Conservation (phyloP, 164 flowering plant species). For the Nymphaea colorata region DNA sequence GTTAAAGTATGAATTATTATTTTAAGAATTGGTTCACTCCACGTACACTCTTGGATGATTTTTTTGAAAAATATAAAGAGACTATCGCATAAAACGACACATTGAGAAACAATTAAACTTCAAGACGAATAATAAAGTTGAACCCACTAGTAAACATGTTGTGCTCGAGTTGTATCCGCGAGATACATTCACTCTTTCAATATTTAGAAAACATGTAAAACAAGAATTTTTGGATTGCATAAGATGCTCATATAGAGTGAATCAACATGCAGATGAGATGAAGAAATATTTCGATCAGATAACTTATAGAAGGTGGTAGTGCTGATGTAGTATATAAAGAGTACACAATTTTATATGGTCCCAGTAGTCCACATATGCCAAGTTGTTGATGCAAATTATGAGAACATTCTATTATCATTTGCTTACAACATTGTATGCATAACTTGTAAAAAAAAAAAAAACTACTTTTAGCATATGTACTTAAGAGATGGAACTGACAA, state of each 20-base stretch:
- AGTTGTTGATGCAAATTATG: neutral
- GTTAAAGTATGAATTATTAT: neutral
- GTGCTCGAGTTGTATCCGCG: neutral
- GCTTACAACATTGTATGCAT: neutral
- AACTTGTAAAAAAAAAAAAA: neutral
- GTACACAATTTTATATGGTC: neutral
- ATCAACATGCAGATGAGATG: neutral
- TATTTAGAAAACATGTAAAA: neutral
- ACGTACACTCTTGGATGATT: neutral
- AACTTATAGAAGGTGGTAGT: neutral
- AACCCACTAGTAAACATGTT: neutral
- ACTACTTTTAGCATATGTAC: neutral
- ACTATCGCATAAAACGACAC: neutral
- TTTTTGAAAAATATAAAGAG: neutral
- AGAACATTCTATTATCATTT: neutral
- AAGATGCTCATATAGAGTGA: neutral
- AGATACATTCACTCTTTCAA: neutral
- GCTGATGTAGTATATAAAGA: neutral
- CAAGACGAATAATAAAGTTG: neutral
- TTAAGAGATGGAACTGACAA: neutral
- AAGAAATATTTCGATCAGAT: too few relatives aligned
- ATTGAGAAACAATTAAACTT: neutral
- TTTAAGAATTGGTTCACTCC: conserved; percentile 3
- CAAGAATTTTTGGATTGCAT: neutral
- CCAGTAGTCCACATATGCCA: neutral